phyloP scores from a whole-genome alignment of 2,329 filamentous ascomycete genomes.

The Didymella sp. region DNA sequence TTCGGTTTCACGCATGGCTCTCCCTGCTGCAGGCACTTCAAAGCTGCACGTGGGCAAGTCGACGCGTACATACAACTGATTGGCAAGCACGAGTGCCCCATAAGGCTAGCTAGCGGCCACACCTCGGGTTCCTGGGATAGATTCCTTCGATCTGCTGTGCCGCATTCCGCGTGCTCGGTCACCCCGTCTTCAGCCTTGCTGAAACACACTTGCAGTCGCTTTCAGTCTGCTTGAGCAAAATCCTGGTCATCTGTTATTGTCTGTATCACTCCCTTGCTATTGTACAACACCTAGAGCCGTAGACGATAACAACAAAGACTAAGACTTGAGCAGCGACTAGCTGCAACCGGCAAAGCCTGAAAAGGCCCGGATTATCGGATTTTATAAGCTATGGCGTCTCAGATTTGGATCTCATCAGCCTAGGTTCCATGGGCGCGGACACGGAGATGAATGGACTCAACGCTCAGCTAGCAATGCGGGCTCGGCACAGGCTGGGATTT shows the following conservation, averaged over 20 bases:
- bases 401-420: slow-evolving; percentile 11
- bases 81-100: neutral
- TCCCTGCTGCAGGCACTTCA: neutral
- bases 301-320: neutral
- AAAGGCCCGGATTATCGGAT: slow-evolving; percentile 7
- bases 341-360: neutral
- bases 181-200: neutral
- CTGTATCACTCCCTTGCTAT: neutral
- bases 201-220: neutral
- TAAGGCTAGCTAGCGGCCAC: neutral
- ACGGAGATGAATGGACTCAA: slow-evolving; percentile 11
- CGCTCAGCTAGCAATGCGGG: slow-evolving; percentile 11
- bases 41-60: neutral
- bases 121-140: neutral
- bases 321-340: neutral
- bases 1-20: neutral
- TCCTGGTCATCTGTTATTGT: neutral
- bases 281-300: neutral
- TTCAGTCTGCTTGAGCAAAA: neutral
- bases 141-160: slow-evolving; percentile 9
- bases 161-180: neutral
- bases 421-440: slow-evolving; percentile 9
- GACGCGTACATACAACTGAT: neutral
- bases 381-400: neutral
- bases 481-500: slow-evolving; percentile 4